Percentiles rank a stretch among this genome's conserved stretches.
Conservation (phyloP, 2,329 filamentous ascomycete species). For the Zasmidium cellare region DNA sequence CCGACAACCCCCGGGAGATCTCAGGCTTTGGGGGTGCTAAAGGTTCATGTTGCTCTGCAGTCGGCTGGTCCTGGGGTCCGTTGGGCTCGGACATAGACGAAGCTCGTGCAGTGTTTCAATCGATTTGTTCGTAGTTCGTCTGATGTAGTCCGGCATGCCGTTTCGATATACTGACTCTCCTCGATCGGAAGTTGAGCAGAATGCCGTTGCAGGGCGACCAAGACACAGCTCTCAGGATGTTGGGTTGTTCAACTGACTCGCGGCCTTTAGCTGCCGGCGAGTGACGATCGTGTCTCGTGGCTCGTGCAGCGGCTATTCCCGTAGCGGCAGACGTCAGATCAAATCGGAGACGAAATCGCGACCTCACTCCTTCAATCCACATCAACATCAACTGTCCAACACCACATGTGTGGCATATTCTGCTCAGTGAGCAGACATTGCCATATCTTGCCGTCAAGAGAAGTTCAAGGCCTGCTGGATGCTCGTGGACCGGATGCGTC, state of each 20-base stretch:
- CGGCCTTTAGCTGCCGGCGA: background rate
- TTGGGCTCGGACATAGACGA: conserved; percentile 30
- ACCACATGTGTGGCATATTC: conserved; percentile 38
- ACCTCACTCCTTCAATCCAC: background rate
- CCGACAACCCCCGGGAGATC: conserved; percentile 13
- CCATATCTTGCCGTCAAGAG: conserved; percentile 22
- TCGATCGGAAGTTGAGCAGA: background rate
- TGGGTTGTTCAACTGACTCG: background rate
- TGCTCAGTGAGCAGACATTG: conserved; percentile 30
- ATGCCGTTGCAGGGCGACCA: background rate
- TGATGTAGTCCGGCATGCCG: conserved; percentile 5
- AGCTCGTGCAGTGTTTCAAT: background rate
- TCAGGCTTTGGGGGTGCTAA: conserved; percentile 14
- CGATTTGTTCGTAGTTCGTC: background rate
- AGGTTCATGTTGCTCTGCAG: conserved; percentile 16
- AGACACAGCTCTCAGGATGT: background rate
- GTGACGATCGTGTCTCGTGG: background rate
- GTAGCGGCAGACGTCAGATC: background rate
- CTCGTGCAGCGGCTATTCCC: background rate
- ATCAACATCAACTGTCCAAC: background rate
- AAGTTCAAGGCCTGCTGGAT: conserved; percentile 24
- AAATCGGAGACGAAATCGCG: background rate
- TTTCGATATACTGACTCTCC: background rate
- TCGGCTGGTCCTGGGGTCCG: conserved; percentile 18
- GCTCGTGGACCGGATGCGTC: conserved; percentile 34